phyloP scores from a whole-genome alignment of 257 asterid genomes.

The Nicotiana obtusifolia region DNA sequence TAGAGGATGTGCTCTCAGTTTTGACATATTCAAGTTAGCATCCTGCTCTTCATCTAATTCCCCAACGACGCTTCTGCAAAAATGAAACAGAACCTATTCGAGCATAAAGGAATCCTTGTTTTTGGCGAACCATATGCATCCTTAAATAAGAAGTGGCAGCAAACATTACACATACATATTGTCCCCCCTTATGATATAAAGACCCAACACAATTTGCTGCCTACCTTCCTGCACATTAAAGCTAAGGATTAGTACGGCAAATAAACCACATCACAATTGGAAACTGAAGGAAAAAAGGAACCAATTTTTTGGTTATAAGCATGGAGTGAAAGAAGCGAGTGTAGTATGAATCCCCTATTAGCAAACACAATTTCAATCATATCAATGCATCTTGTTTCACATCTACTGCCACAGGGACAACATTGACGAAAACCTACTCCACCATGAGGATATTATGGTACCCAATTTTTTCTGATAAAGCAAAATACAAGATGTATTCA shows the following conservation, averaged over 20 bases:
- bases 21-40: constrained; percentile 76
- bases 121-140: background rate
- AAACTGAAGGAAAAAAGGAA: background rate
- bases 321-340: background rate
- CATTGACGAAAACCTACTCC: background rate
- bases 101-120: background rate
- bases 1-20: constrained; percentile 89
- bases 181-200: constrained; percentile 94
- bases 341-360: background rate
- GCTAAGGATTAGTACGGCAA: background rate
- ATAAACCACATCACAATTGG: no score
- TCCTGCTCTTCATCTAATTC: constrained; percentile 92
- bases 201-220: constrained; percentile 94
- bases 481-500: background rate
- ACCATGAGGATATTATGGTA: background rate
- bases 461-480: background rate
- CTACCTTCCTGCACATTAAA: constrained; percentile 76
- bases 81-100: background rate
- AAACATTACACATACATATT: constrained; percentile 53
- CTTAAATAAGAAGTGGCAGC: background rate
- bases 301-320: background rate
- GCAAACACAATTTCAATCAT: background rate
- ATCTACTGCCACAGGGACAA: background rate
- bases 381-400: background rate
- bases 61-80: constrained; percentile 81